Conservation (phyloP, 2,329 filamentous ascomycete species). For the Claviceps spartinae region DNA sequence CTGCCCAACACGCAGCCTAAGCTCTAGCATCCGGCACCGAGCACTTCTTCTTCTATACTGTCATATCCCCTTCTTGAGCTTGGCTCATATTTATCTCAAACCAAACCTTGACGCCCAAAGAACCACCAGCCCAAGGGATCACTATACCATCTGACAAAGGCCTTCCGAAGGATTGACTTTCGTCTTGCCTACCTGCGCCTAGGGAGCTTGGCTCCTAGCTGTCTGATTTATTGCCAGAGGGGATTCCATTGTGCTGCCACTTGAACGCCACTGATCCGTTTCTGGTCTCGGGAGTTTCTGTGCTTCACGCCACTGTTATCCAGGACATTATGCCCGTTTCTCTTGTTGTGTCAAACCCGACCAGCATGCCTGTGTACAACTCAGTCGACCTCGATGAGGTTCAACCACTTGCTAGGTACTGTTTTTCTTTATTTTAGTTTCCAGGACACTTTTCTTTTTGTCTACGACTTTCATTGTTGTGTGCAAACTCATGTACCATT, state of each 20-base stretch:
- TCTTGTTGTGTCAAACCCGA: slow-evolving; percentile 33
- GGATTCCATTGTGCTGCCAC: slow-evolving; percentile 1
- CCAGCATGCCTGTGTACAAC: slow-evolving; percentile 39
- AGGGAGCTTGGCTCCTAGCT: slow-evolving; percentile 4
- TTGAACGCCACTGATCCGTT: slow-evolving; percentile 3
- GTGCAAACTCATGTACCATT: slow-evolving; percentile 8
- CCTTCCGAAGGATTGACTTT: slow-evolving; percentile 10
- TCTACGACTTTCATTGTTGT: not conserved
- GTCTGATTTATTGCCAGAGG: slow-evolving; percentile 10
- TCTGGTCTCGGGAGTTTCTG: slow-evolving; percentile 3
- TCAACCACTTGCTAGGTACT: slow-evolving; percentile 49
- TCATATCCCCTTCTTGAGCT: slow-evolving; percentile 9
- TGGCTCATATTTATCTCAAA: slow-evolving; percentile 7
- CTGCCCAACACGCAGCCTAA: slow-evolving; percentile 22
- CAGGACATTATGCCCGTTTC: slow-evolving; percentile 30
- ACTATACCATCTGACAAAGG: slow-evolving; percentile 1
- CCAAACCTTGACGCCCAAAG: slow-evolving; percentile 9
- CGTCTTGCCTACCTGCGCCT: slow-evolving; percentile 16
- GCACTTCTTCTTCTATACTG: slow-evolving; percentile 5
- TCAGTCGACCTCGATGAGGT: slow-evolving; percentile 44
- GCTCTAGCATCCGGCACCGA: slow-evolving; percentile 10
- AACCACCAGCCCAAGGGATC: slow-evolving; percentile 9
- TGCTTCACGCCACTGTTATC: slow-evolving; percentile 3
- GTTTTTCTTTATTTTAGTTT: slow-evolving; percentile 32
- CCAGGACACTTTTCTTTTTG: slow-evolving; percentile 26